Conservation (phyloP, 768 basidiomycete genomes). For the Cystoderma amianthinum region DNA sequence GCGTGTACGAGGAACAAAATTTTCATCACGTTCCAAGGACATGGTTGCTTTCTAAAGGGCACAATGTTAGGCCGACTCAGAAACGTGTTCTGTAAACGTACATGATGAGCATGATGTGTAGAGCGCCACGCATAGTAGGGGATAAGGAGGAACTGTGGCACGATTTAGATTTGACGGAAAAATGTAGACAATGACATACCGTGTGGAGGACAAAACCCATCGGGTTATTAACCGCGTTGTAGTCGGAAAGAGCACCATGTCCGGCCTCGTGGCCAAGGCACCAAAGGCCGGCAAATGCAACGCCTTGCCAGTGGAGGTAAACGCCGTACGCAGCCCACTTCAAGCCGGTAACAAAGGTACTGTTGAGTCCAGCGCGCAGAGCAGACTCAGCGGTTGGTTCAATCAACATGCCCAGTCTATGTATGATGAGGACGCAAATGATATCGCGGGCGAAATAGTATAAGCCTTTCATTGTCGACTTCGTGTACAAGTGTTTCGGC, state of each 20-base stretch:
- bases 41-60: constrained; percentile 2
- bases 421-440: constrained; percentile 34
- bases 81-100: constrained; percentile 13
- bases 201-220: constrained; percentile 44
- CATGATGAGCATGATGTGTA: constrained; percentile 66
- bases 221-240: constrained; percentile 36
- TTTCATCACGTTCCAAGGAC: constrained; percentile 2
- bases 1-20: constrained; percentile 1
- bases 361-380: background rate
- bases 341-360: background rate
- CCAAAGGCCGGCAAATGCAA: constrained; percentile 56
- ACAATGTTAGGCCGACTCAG: no score
- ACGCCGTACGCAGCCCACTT: constrained; percentile 34
- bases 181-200: constrained; percentile 13
- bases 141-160: constrained; percentile 38
- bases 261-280: constrained; percentile 60
- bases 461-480: constrained; percentile 39
- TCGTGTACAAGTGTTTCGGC: constrained; percentile 43
- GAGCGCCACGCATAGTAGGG: constrained; percentile 64
- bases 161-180: constrained; percentile 6
- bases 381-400: constrained; percentile 26
- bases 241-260: constrained; percentile 44
- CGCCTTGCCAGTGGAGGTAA: constrained; percentile 57
- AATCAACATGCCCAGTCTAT: constrained; percentile 40
- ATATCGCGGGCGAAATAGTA: constrained; percentile 41